A percentile compares a stretch with the other conserved stretches of the same genome.
These are phyloP conservation scores for Mycena galericulata DNA, from an alignment of 768 basidiomycete genomes.

Conservation along the genomic window DNA sequence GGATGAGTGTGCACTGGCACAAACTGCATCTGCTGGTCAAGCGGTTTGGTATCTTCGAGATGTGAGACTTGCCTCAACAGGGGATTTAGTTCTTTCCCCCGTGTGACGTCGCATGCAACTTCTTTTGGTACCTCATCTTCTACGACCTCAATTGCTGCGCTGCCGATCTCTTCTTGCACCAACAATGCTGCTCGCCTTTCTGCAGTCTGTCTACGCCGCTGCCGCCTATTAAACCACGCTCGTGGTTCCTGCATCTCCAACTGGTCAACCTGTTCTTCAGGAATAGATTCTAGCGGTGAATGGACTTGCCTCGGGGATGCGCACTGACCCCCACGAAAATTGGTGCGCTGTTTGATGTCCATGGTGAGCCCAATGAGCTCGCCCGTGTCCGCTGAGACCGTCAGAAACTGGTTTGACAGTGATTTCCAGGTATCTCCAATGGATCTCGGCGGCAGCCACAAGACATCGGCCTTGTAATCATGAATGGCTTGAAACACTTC, in stretches of 20 bases:
- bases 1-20: not conserved
- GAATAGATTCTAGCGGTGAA: too few relatives aligned
- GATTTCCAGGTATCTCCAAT: constrained; percentile 2
- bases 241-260: too few relatives aligned
- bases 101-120: too few relatives aligned
- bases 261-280: too few relatives aligned
- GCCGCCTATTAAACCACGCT: too few relatives aligned
- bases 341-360: constrained; percentile 33
- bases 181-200: too few relatives aligned
- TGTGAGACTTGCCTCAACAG: not conserved
- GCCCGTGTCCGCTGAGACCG: too few relatives aligned
- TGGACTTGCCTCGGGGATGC: constrained; percentile 21
- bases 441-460: not conserved
- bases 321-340: constrained; percentile 28
- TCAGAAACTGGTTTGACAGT: constrained; percentile 19
- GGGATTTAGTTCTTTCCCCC: too few relatives aligned
- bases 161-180: too few relatives aligned
- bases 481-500: not conserved
- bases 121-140: not conserved
- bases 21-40: not conserved
- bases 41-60: not conserved
- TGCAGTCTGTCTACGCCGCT: too few relatives aligned
- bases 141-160: not conserved
- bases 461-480: not conserved
- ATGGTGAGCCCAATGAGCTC: constrained; percentile 17